Evolutionary conservation across 164 flowering plant genomes (phyloP).

Genomic region (Piper longum): DNA sequence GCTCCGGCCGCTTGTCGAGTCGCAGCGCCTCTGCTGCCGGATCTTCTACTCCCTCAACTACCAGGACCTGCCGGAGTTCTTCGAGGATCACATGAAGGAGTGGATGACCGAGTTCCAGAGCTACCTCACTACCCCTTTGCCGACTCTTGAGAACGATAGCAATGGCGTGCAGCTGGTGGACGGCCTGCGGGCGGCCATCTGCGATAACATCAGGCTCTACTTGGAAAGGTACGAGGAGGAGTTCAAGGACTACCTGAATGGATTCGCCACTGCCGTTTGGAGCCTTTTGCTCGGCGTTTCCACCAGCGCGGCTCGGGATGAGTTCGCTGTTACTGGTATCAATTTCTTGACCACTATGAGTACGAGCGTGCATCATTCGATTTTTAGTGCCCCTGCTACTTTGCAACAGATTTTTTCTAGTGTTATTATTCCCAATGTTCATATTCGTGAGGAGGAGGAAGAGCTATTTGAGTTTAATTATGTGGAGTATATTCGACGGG

Average conservation of each 20-base stretch:
- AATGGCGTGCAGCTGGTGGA: conserved; percentile 47
- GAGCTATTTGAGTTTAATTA: conserved; percentile 87
- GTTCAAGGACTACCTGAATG: conserved; percentile 52
- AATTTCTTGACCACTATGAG: conserved; percentile 80
- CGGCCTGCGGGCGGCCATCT: conserved; percentile 68
- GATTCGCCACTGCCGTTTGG: conserved; percentile 67
- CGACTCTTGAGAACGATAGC: conserved; percentile 39
- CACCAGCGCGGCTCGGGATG: conserved; percentile 42
- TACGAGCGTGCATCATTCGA: conserved; percentile 59
- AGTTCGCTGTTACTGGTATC: conserved; percentile 59
- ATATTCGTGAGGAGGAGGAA: conserved; percentile 83
- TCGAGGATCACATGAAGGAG: conserved; percentile 84
- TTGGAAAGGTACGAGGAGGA: conserved; percentile 90
- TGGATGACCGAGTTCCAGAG: conserved; percentile 81
- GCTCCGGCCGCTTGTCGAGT: conserved; percentile 48
- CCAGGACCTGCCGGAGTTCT: conserved; percentile 87
- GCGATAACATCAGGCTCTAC: conserved; percentile 82
- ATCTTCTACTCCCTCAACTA: conserved; percentile 73
- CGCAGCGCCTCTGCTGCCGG: conserved; percentile 78
- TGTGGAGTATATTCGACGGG: conserved; percentile 82
- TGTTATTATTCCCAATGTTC: conserved; percentile 82
- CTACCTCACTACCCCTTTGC: conserved; percentile 42
- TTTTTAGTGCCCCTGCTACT: conserved; percentile 46
- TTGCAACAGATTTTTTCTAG: conserved; percentile 58
- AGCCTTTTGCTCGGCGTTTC: conserved; percentile 50